Conservation (phyloP, 306 rosid species). For the Ochetophila trinervis region DNA sequence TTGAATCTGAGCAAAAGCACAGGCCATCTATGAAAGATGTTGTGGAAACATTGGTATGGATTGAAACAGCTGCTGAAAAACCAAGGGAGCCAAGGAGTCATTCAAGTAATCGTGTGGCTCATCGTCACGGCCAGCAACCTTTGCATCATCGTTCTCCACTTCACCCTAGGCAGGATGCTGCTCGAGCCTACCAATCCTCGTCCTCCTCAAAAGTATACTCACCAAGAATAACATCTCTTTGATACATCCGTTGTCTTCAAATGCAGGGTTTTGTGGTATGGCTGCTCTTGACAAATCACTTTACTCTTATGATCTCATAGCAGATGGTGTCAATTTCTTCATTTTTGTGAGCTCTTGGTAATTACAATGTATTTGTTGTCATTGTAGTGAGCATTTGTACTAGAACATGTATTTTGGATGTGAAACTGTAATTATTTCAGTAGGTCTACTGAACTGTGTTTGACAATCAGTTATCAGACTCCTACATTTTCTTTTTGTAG, state of each 20-base stretch:
- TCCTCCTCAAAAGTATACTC: constrained; percentile 8
- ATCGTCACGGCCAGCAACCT: constrained; percentile 38
- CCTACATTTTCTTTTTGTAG: neutral
- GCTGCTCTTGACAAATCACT: neutral
- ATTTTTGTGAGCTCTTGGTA: neutral
- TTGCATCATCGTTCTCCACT: constrained; percentile 61
- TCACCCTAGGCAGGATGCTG: constrained; percentile 31
- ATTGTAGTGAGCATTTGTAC: neutral
- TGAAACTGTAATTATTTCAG: constrained; percentile 21
- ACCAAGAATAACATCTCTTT: constrained; percentile 18
- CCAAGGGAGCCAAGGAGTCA: constrained; percentile 41
- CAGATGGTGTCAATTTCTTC: neutral
- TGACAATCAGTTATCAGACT: neutral
- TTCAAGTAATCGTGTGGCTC: constrained; percentile 32
- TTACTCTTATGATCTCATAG: neutral
- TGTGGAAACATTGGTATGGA: constrained; percentile 56
- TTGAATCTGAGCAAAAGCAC: constrained; percentile 70
- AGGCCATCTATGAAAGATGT: constrained; percentile 90
- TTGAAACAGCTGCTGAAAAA: constrained; percentile 50
- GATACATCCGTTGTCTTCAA: neutral
- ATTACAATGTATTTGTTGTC: neutral
- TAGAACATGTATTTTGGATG: neutral
- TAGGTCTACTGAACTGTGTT: constrained; percentile 3
- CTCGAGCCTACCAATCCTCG: constrained; percentile 17
- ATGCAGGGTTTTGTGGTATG: constrained; percentile 4